Conservation (phyloP, 1,284 basidiomycete genomes). For the Rhodotorula sp. region DNA sequence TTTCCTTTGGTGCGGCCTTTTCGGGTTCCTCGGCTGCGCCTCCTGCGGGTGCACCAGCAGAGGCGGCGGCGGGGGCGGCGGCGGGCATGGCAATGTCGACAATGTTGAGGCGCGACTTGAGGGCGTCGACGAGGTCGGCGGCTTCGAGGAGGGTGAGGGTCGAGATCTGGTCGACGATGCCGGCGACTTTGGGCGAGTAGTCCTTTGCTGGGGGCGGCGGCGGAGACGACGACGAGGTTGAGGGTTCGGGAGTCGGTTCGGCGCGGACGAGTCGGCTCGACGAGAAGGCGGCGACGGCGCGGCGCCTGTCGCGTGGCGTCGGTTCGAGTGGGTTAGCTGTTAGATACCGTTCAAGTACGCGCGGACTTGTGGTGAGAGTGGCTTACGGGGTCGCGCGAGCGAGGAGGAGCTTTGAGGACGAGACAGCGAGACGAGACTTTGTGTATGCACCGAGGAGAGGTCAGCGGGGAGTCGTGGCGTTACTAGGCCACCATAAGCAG, state of each 20-base stretch:
- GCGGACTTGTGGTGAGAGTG: not conserved
- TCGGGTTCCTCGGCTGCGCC: conserved; percentile 59
- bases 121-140: conserved; percentile 84
- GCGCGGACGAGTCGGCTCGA: conserved; percentile 10
- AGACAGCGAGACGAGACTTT: conserved; percentile 1
- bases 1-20: conserved; percentile 75
- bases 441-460: not conserved
- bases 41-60: conserved; percentile 56
- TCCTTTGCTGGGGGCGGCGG: conserved; percentile 13
- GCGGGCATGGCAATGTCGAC: conserved; percentile 95
- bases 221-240: conserved; percentile 5
- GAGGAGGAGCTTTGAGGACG: conserved; percentile 6
- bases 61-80: conserved; percentile 62
- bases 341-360: too few relatives aligned
- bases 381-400: conserved; percentile 7
- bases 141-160: conserved; percentile 88
- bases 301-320: not conserved
- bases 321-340: too few relatives aligned
- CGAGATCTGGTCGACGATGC: conserved; percentile 92
- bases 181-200: conserved; percentile 63
- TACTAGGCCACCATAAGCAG: too few relatives aligned
- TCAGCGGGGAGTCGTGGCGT: not conserved
- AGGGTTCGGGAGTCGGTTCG: conserved; percentile 8
- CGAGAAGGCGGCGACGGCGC: conserved; percentile 13
- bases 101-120: conserved; percentile 96